phyloP scores from a whole-genome alignment of 306 rosid genomes.

The Dryas drummondii region DNA sequence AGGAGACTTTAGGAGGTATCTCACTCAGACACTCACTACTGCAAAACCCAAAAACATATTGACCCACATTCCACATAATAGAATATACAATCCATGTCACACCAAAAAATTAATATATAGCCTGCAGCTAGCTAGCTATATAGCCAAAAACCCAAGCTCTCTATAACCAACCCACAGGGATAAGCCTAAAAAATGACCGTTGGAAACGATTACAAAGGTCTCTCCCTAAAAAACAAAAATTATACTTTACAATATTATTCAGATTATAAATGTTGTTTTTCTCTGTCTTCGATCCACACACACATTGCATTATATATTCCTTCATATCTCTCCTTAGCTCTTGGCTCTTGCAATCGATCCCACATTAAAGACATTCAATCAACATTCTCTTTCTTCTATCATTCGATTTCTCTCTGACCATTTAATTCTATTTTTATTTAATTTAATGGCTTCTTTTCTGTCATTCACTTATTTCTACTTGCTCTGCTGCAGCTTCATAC shows the following conservation, averaged over 20 bases:
- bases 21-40: neutral
- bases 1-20: neutral
- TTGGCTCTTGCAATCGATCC: neutral
- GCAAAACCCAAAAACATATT: constrained; percentile 3
- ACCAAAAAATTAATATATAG: too few relatives aligned
- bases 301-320: neutral
- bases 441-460: constrained; percentile 33
- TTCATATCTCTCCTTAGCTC: neutral
- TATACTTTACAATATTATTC: neutral
- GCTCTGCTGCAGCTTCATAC: constrained; percentile 11
- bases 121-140: too few relatives aligned
- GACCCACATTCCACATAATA: neutral
- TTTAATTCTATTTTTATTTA: constrained; percentile 25
- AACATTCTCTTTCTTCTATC: constrained; percentile 13
- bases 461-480: neutral
- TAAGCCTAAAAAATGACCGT: constrained; percentile 52
- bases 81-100: too few relatives aligned
- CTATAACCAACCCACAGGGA: neutral
- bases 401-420: neutral
- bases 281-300: neutral
- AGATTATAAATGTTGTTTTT: constrained; percentile 18
- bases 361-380: constrained; percentile 1
- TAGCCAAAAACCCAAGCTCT: too few relatives aligned
- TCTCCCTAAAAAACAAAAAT: neutral
- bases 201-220: constrained; percentile 23